A percentile compares a stretch with the other conserved stretches of the same genome.
Evolutionary conservation across 1,139 yeast species (phyloP).

Genomic region (Suhomyces terraborum): DNA sequence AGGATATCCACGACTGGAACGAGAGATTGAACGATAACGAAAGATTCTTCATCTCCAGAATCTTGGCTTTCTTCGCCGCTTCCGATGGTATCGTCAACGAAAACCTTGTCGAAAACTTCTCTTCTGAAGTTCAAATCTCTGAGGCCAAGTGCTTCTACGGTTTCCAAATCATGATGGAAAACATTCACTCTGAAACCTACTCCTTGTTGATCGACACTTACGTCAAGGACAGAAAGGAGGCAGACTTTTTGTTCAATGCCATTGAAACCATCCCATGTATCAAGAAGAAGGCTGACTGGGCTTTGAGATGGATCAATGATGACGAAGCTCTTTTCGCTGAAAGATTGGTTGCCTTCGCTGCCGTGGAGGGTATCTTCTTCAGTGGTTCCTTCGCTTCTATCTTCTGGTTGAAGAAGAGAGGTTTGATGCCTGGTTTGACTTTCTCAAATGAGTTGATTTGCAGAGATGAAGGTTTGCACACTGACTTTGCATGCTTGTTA

Average conservation of each 20-base stretch:
- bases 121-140: constrained; percentile 95
- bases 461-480: constrained; percentile 98
- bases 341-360: constrained; percentile 97
- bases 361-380: constrained; percentile 98
- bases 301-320: constrained; percentile 92
- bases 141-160: constrained; percentile 99
- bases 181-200: constrained; percentile 96
- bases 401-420: constrained; percentile 97
- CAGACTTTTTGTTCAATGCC: constrained; percentile 86
- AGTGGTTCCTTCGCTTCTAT: constrained; percentile 97
- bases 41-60: constrained; percentile 85
- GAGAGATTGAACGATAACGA: constrained; percentile 82
- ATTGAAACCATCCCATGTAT: constrained; percentile 93
- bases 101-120: constrained; percentile 93
- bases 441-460: constrained; percentile 95
- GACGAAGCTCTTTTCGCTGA: constrained; percentile 87
- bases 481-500: constrained; percentile 95
- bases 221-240: constrained; percentile 92
- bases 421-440: constrained; percentile 97
- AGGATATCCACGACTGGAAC: constrained; percentile 91
- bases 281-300: constrained; percentile 97
- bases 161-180: constrained; percentile 99
- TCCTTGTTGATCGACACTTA: constrained; percentile 91
- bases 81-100: constrained; percentile 98
- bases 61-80: constrained; percentile 97